phyloP scores from a whole-genome alignment of 202 grass and related monocot species.

The Panicum hallii region DNA sequence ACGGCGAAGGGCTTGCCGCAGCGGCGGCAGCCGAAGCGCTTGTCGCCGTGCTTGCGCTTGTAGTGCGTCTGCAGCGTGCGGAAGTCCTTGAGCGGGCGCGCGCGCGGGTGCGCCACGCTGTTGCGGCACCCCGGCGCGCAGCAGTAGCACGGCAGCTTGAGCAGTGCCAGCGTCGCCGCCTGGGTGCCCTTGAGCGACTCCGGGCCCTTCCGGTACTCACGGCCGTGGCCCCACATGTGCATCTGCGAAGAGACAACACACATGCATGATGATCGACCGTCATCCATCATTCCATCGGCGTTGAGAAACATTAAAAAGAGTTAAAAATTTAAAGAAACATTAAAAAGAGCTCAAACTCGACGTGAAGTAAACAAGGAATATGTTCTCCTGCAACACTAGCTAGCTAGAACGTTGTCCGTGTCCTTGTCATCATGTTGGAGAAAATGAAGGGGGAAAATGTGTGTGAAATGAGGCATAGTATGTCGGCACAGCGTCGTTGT shows the following conservation, averaged over 20 bases:
- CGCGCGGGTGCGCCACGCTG: slow-evolving; percentile 72
- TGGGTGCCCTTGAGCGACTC: slow-evolving; percentile 84
- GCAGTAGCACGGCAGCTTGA: slow-evolving; percentile 95
- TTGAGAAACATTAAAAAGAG: not conserved
- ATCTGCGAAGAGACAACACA: slow-evolving; percentile 58
- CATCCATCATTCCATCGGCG: not conserved
- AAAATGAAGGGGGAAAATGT: not conserved
- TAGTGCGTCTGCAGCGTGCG: slow-evolving; percentile 98
- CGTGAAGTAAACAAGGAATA: slow-evolving; percentile 12
- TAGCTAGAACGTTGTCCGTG: not conserved
- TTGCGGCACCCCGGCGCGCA: slow-evolving; percentile 83
- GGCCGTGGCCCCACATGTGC: slow-evolving; percentile 99
- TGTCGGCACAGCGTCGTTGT: slow-evolving; percentile 14
- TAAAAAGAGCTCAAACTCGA: too few species aligned
- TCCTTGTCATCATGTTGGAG: slow-evolving; percentile 25
- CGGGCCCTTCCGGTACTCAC: slow-evolving; percentile 88
- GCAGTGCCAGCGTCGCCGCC: slow-evolving; percentile 60
- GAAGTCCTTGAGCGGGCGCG: slow-evolving; percentile 92
- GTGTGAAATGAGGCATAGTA: slow-evolving; percentile 33
- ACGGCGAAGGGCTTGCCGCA: slow-evolving; percentile 94
- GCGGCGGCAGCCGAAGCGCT: slow-evolving; percentile 78
- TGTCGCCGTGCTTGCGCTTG: slow-evolving; percentile 86
- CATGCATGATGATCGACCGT: not conserved
- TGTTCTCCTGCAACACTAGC: not conserved
- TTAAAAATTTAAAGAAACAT: not conserved